Percentiles rank a stretch among this genome's conserved stretches.
Conservation (phyloP, 1,284 basidiomycete genomes). For the Pseudozyma flocculosa region DNA sequence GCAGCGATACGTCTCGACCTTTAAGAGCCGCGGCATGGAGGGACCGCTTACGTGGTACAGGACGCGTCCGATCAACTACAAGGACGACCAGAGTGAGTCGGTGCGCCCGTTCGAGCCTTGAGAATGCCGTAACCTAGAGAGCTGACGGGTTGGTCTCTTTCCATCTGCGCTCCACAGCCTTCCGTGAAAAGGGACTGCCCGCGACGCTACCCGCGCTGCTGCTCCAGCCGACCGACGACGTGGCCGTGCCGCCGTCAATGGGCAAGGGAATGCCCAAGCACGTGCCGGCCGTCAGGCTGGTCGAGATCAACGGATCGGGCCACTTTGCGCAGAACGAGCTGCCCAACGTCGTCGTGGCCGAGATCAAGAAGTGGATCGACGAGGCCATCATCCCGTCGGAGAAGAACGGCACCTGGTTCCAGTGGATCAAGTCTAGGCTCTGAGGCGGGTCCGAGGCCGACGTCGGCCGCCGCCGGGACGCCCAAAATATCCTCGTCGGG, state of each 20-base stretch:
- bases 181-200: constrained; percentile 15
- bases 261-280: constrained; percentile 29
- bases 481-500: too few relatives aligned
- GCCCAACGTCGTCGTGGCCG: constrained; percentile 22
- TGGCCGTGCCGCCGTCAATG: constrained; percentile 31
- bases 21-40: constrained; percentile 42
- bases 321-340: constrained; percentile 40
- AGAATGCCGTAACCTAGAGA: not conserved
- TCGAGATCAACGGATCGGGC: constrained; percentile 22
- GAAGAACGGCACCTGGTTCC: constrained; percentile 20
- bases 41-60: constrained; percentile 50
- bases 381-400: constrained; percentile 27
- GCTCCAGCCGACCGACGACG: constrained; percentile 30
- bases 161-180: too few relatives aligned
- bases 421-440: constrained; percentile 23
- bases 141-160: too few relatives aligned
- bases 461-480: too few relatives aligned
- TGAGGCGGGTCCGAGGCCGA: constrained; percentile 1
- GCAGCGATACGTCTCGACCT: constrained; percentile 20
- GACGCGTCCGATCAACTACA: constrained; percentile 38
- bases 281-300: constrained; percentile 27
- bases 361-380: constrained; percentile 35
- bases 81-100: constrained; percentile 26
- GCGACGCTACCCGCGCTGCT: constrained; percentile 30
- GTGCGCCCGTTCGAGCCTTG: too few relatives aligned